Evolutionary conservation across 2,329 filamentous ascomycete genomes (phyloP), one percentile per base, ranked within the genome.

Genomic region (Curvularia sp.): DNA sequence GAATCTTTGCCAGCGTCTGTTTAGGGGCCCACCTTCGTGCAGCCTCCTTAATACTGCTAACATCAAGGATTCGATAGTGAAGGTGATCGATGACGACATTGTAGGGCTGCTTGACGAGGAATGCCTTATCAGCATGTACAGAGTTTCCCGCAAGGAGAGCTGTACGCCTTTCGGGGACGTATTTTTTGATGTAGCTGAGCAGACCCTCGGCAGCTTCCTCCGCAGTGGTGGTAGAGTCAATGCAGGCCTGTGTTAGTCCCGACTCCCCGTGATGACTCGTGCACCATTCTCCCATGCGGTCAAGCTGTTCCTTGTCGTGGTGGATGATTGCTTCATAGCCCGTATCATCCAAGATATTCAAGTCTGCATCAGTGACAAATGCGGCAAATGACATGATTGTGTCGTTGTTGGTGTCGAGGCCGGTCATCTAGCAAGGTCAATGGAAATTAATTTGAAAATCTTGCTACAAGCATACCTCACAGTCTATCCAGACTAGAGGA

Each of bases 301-400:
- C 88, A 68, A 98, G 86, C 42, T 86, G 85, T 53, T 86, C 82
- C 69, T 88, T 82, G 0, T 87, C 82, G 69, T 91, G 91, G 75
- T 94, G 89, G 57, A 99, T 85, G 46, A 94, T 83, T 28, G 85
- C 86, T 71, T 96, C 91, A 83, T 90, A 97, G 66, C 94, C 94
- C 31, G 83, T 76, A 24, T 87, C 81, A 60, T 97, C 92, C 26
- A 96, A 79, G 33, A 96, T 77, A 57, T 91, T 85, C 20, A 99
- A 85, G 61, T 92, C 82, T 53, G 87, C 85, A 66, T 93, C 90
- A 7, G 95, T 99, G 74, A 99, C 86, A 78, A 96, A 89, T 80
- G 93, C 97, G 77, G 90, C 94, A 57, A 98, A 90, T 70, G 96
- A 93, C 72, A 98, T 87, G 71, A 98, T 95, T 55, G 89, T 88